Evolutionary conservation across 2,329 filamentous ascomycete species (phyloP).

Genomic region (Elsinoe arachidis): DNA sequence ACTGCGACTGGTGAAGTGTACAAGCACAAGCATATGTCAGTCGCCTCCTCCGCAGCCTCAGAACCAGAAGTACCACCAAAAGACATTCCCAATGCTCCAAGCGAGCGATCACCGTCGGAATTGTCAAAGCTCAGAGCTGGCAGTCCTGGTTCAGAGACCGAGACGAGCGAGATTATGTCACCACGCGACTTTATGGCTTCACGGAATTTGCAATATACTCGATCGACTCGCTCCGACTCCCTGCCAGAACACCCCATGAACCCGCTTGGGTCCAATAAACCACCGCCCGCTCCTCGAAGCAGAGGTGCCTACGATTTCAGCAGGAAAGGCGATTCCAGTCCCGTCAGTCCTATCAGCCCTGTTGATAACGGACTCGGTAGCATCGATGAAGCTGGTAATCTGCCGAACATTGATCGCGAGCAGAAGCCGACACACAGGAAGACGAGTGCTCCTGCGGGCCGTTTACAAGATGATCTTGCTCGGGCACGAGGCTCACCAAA

Average conservation of each 20-base stretch:
- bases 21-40: conserved; percentile 4
- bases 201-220: conserved; percentile 6
- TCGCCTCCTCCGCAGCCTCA: background rate
- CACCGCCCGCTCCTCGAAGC: background rate
- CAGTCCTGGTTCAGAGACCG: conserved; percentile 8
- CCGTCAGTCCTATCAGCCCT: conserved; percentile 2
- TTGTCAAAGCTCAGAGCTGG: conserved; percentile 7
- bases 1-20: background rate
- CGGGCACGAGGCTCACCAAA: conserved; percentile 11
- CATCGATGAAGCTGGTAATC: background rate
- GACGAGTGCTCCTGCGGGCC: conserved; percentile 6
- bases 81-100: background rate
- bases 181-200: conserved; percentile 12
- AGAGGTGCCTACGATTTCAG: background rate
- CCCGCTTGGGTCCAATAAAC: background rate
- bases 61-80: conserved; percentile 7
- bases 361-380: background rate
- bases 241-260: background rate
- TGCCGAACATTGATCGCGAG: background rate
- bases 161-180: conserved; percentile 12
- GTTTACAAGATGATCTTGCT: conserved; percentile 5
- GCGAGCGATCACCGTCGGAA: conserved; percentile 3
- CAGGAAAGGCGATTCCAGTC: background rate
- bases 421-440: conserved; percentile 7
- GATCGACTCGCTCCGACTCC: conserved; percentile 6